These are phyloP conservation scores for Cucumis sativus DNA, from an alignment of 306 rosid species.

Conservation along the genomic window Cucumber_9930_V3 NC_026657.2:31440501-31441000, in stretches of 20 bases:
- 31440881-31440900: background rate
- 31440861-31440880: background rate
- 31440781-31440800: conserved; percentile 4
- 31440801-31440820: background rate
- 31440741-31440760: conserved; percentile 66
- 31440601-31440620: conserved; percentile 77
- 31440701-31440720: background rate
- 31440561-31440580: conserved; percentile 78
- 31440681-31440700: background rate
- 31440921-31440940: background rate
- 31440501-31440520: conserved; percentile 79
- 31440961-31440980: background rate
- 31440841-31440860: background rate
- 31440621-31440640: conserved; percentile 21
- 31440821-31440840: background rate
- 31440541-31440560: conserved; percentile 83
- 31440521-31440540: conserved; percentile 83
- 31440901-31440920: background rate
- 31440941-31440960: background rate
- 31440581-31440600: conserved; percentile 89
- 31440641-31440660: background rate
- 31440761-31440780: conserved; percentile 72
- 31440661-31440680: background rate
- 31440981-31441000: background rate
- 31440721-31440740: conserved; percentile 62